Conservation (phyloP, 805 yeast species). For the Saccharomycopsis olivae region DNA sequence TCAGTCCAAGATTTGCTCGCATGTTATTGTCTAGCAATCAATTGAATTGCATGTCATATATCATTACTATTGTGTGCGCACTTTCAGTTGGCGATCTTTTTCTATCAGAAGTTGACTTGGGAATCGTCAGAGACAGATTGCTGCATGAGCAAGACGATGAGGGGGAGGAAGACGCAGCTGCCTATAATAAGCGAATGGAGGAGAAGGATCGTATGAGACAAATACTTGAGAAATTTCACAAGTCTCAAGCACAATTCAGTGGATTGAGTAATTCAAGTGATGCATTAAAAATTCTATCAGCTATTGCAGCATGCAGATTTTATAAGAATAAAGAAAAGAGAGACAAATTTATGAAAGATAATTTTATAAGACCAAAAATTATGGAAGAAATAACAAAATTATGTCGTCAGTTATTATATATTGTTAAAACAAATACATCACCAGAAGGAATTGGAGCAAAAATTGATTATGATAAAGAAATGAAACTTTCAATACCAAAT, state of each 20-base stretch:
- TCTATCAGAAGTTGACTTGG: constrained; percentile 62
- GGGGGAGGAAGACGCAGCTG: constrained; percentile 26
- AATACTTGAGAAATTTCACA: constrained; percentile 41
- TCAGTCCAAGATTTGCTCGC: constrained; percentile 88
- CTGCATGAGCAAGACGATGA: constrained; percentile 11
- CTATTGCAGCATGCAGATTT: constrained; percentile 81
- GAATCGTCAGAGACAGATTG: constrained; percentile 29
- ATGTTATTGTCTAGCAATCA: constrained; percentile 85
- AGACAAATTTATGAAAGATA: constrained; percentile 37
- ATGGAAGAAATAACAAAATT: constrained; percentile 81
- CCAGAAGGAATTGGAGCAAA: constrained; percentile 48
- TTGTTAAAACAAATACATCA: constrained; percentile 57
- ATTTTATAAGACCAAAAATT: constrained; percentile 66
- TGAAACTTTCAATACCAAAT: constrained; percentile 57
- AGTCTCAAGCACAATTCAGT: constrained; percentile 50
- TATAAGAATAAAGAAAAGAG: constrained; percentile 38
- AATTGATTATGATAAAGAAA: constrained; percentile 28
- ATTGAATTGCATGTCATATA: constrained; percentile 70
- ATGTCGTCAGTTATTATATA: constrained; percentile 65
- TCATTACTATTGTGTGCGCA: constrained; percentile 88
- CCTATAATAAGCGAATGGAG: constrained; percentile 29
- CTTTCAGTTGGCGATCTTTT: constrained; percentile 92
- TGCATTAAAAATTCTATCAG: constrained; percentile 63
- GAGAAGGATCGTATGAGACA: constrained; percentile 28
- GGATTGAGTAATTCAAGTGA: constrained; percentile 69